Conservation (phyloP, 2,329 filamentous ascomycete species). For the Fusarium staphyleae region DNA sequence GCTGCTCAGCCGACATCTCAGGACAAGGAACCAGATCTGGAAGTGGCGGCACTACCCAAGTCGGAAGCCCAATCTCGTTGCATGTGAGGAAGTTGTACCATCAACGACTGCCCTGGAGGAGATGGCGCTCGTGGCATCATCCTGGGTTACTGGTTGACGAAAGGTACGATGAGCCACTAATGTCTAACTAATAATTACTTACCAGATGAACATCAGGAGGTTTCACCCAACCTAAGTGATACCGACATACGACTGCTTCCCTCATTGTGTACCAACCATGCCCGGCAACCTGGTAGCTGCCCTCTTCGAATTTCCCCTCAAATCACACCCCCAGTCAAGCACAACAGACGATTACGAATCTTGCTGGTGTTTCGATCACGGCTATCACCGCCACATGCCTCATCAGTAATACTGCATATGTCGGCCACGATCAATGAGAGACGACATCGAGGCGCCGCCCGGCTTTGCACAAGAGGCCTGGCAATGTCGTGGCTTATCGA, state of each 20-base stretch:
- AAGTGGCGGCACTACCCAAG: slow-evolving; percentile 16
- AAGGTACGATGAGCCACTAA: not conserved
- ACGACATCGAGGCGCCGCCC: not conserved
- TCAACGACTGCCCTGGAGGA: not conserved
- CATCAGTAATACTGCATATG: slow-evolving; percentile 11
- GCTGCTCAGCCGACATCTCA: slow-evolving; percentile 9
- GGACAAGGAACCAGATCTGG: slow-evolving; percentile 8
- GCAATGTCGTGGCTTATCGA: slow-evolving; percentile 3
- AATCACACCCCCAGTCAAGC: slow-evolving; percentile 1
- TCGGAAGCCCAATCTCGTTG: slow-evolving; percentile 2
- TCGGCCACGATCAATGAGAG: not conserved
- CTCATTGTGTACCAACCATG: not conserved
- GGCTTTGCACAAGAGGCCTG: not conserved
- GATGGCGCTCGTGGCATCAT: not conserved
- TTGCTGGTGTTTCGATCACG: no score
- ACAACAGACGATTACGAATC: slow-evolving; percentile 1
- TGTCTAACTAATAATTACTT: not conserved
- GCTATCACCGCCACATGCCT: no score
- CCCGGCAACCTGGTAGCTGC: not conserved
- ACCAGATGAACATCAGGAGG: slow-evolving; percentile 25
- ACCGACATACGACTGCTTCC: slow-evolving; percentile 2
- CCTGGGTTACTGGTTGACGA: not conserved
- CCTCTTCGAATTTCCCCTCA: not conserved
- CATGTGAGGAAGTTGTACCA: slow-evolving; percentile 2
- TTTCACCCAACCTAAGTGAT: slow-evolving; percentile 23